Conservation (phyloP, 129 eudicot species). For the Smallanthus sonchifolius region DNA sequence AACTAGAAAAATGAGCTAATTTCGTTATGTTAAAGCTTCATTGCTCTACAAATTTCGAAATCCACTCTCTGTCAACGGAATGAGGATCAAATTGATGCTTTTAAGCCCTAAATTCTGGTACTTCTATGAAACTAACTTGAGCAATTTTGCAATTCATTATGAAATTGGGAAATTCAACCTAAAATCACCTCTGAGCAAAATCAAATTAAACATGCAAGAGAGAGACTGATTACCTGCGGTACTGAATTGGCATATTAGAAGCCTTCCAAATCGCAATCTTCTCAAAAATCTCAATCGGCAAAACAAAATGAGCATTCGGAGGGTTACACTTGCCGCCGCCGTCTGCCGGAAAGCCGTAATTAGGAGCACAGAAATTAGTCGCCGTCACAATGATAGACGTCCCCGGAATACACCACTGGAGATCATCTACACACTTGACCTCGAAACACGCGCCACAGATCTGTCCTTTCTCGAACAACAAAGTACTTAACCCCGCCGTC, state of each 20-base stretch:
- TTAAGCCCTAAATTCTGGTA: background rate
- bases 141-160: background rate
- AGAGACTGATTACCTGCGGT: slow-evolving; percentile 51
- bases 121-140: background rate
- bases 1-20: no score
- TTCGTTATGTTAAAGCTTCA: no score
- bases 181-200: no score
- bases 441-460: slow-evolving; percentile 93
- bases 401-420: slow-evolving; percentile 88
- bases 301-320: slow-evolving; percentile 82
- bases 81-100: background rate
- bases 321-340: slow-evolving; percentile 87
- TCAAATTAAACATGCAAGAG: background rate
- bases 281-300: slow-evolving; percentile 90
- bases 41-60: background rate
- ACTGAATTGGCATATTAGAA: slow-evolving; percentile 87
- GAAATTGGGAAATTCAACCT: background rate
- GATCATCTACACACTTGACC: slow-evolving; percentile 78
- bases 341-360: slow-evolving; percentile 68
- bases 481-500: slow-evolving; percentile 74
- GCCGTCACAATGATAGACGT: slow-evolving; percentile 90
- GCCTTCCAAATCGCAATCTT: slow-evolving; percentile 98
- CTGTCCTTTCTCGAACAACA: slow-evolving; percentile 72
- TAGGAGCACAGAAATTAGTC: slow-evolving; percentile 94
- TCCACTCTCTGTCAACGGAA: background rate